Evolutionary conservation across 2,329 filamentous ascomycete species (phyloP), one percentile per base, ranked within the genome.

Genomic region (Cordyceps fumosorosea): DNA sequence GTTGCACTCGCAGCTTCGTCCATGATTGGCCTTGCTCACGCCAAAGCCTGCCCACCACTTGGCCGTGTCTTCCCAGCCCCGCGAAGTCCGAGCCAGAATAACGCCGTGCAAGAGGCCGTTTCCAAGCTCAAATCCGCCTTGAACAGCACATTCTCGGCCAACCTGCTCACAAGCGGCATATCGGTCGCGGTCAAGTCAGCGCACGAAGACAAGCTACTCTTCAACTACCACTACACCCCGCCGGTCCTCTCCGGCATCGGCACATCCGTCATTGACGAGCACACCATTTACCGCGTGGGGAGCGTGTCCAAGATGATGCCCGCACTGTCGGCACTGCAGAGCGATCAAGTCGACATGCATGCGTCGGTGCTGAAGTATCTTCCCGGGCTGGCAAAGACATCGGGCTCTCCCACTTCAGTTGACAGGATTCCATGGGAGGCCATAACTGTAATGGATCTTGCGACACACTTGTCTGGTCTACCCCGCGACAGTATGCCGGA

Each of bases 351-450:
- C 14, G 67, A 73, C 16, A 56, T 75, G 69, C 73, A 80, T 2
- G 76, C 75, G 52, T 77, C 77, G 0, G 71, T 84, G 5, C 73
- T 78, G 1, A 74, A 79, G 42, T 79, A 80, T 58, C 68, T 82
- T 6, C 78, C 80, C 0, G 72, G 76, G 54, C 66, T 76, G 48
- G 68, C 62, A 45, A 64, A 69, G 5, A 61, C 67, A 22, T 65
- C 66, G 2, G 65, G 57, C 5, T 60, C 68, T 1, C 57, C 68
- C 7, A 70, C 75, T 52, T 66, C 66, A 4, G 67, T 77, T 8
- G 68, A 70, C 26, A 68, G 71, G 1, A 69, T 78, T 2, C 68
- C 75, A 48, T 83, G 80, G 80, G 74, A 80, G 42, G 75, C 78
- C 11, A 70, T 83, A 37, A 82, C 79, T 0, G 68, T 81, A 5